Evolutionary conservation across 2,329 filamentous ascomycete species (phyloP).

Genomic region (Claviceps paspali): DNA sequence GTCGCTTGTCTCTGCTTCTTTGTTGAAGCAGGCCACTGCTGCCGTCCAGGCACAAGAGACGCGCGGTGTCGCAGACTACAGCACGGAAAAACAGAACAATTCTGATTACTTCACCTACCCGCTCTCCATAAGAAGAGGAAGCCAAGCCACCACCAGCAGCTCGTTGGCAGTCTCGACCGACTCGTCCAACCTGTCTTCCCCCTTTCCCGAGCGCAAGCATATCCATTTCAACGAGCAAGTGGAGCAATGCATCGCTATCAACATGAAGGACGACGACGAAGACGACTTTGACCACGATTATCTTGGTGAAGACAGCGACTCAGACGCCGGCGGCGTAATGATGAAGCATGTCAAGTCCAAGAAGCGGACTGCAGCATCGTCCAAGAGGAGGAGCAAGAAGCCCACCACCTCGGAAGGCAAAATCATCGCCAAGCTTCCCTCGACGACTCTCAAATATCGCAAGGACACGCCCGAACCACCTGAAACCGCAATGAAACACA

Average conservation of each 20-base stretch:
- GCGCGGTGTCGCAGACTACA: constrained; percentile 32
- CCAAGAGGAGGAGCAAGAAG: constrained; percentile 22
- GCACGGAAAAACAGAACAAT: constrained; percentile 41
- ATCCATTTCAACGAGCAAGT: constrained; percentile 97
- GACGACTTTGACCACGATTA: constrained; percentile 46
- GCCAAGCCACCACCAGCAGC: constrained; percentile 38
- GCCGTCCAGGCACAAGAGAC: constrained; percentile 71
- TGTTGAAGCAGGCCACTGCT: constrained; percentile 78
- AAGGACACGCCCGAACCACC: constrained; percentile 57
- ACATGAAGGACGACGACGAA: constrained; percentile 66
- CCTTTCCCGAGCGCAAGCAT: constrained; percentile 58
- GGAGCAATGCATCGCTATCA: constrained; percentile 87
- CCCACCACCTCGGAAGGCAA: constrained; percentile 49
- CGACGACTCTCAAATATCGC: constrained; percentile 74
- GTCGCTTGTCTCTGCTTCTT: constrained; percentile 73
- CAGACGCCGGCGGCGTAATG: constrained; percentile 70
- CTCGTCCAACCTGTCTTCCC: constrained; percentile 52
- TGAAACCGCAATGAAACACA: constrained; percentile 48
- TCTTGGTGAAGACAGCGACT: constrained; percentile 46
- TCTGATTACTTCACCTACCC: constrained; percentile 58
- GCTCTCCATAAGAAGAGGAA: constrained; percentile 46
- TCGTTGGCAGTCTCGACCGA: constrained; percentile 46
- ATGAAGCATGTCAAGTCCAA: constrained; percentile 54
- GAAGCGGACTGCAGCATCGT: constrained; percentile 36
- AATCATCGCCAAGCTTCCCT: constrained; percentile 76